Percentiles rank a stretch among this genome's conserved stretches.
Conservation (phyloP, 2,329 filamentous ascomycete genomes). For the Colletotrichum sp. region DNA sequence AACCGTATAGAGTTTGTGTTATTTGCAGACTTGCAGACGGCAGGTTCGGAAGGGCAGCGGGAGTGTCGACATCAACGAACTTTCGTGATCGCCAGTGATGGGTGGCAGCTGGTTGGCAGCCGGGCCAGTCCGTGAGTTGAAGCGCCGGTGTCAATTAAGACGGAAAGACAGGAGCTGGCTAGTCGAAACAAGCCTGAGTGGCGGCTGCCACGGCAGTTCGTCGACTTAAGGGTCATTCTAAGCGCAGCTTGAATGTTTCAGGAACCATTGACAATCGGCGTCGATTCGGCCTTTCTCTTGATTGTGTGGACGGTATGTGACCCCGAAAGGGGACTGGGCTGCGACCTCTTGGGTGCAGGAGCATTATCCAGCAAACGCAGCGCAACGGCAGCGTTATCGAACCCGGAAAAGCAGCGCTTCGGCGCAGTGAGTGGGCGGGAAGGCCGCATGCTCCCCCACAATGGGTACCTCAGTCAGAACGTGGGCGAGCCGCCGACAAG, state of each 20-base stretch:
- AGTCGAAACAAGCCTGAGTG: not conserved
- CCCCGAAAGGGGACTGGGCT: slow-evolving; percentile 1
- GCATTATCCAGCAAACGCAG: not conserved
- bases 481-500: slow-evolving; percentile 3
- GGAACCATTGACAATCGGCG: slow-evolving; percentile 23
- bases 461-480: slow-evolving; percentile 24
- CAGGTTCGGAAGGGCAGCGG: not conserved
- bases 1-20: not conserved
- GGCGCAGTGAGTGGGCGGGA: slow-evolving; percentile 28
- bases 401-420: not conserved
- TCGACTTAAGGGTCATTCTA: slow-evolving; percentile 12
- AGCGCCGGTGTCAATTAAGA: slow-evolving; percentile 8
- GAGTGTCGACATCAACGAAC: not conserved
- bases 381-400: not conserved
- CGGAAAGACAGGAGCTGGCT: slow-evolving; percentile 1
- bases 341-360: slow-evolving; percentile 10
- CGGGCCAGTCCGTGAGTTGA: slow-evolving; percentile 10
- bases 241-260: slow-evolving; percentile 19
- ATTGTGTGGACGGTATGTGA: slow-evolving; percentile 12
- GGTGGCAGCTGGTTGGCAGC: slow-evolving; percentile 7
- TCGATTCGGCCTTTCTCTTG: slow-evolving; percentile 25
- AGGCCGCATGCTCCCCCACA: slow-evolving; percentile 28
- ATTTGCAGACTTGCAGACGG: not conserved
- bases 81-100: not conserved
- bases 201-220: slow-evolving; percentile 9